Evolutionary conservation across 257 asterid genomes (phyloP), one percentile per base, ranked within the genome.

Genomic region (Fraxinus excelsior): DNA sequence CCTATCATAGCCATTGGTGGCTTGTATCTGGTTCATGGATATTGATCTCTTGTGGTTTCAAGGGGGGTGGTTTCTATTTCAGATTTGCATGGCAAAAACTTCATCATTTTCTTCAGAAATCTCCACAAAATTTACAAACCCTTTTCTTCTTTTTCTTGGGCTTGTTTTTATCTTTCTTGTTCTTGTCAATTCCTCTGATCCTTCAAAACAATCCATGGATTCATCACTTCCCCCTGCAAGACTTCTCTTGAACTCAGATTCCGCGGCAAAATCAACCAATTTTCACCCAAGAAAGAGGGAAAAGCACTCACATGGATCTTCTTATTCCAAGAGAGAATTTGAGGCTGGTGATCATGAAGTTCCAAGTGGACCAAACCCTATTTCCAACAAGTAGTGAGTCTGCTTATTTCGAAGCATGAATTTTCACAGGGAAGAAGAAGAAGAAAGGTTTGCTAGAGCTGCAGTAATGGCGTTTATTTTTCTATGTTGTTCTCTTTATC

Each of bases 351-450:
- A 88, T 77, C 96, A 90, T 78, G 96, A 90, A 76, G 94, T 90
- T 81, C 96, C 96, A 2, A 90, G 96, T 74, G 94, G 96, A 73
- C 92, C 96, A 80, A 90, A 90, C 80, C 96, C 96, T 76, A 85
- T 84, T 78, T 89, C 92, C 18, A 87, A 89, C 80, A 86, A 87
- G 86, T 82, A 80, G 86, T 81, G 79, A 83, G 28, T 75, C 11
- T 8, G 46, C 25, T 29, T 67, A 67, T 31, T 16, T 21, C 2
- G 7, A 70, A 35, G 74, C 53, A 34, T n/a, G 26, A 4, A 8
- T 14, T 35, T 70, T 31, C 16, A 35, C 7, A 7, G 28, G 26
- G 82, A 51, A 69, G 42, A 32, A 29, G 42, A 32, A 29, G 42
- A 72, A 44, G n/a, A 62, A 58, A 58, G 29, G 34, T 62, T 26